phyloP scores from a whole-genome alignment of 2,329 filamentous ascomycete genomes.

The Fusarium pilosicola region DNA sequence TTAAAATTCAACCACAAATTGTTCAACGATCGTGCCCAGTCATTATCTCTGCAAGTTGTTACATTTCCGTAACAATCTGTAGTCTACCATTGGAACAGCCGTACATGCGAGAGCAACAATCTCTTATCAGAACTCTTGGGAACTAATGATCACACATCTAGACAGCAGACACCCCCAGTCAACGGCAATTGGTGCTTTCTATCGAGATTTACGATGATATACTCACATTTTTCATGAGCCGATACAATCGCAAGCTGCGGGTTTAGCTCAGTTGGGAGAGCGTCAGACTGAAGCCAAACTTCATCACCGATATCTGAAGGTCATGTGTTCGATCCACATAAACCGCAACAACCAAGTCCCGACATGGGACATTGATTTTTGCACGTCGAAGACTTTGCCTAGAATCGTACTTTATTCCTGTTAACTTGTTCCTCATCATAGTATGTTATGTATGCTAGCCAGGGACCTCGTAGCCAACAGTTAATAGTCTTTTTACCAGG shows the following conservation, averaged over 20 bases:
- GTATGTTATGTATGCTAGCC: background rate
- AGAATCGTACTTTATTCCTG: too few relatives aligned
- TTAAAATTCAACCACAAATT: too few relatives aligned
- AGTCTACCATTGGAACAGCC: background rate
- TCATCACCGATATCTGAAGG: conserved; percentile 28
- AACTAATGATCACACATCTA: background rate
- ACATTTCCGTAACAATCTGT: background rate
- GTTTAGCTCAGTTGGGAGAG: conserved; percentile 35
- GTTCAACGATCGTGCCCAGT: too few relatives aligned
- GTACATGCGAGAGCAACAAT: background rate
- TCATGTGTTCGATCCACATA: conserved; percentile 33
- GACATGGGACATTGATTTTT: fast-evolving
- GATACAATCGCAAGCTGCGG: background rate
- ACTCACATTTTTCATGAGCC: fast-evolving
- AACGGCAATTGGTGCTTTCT: too few relatives aligned
- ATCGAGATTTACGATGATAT: fast-evolving
- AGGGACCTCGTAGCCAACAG: too few relatives aligned
- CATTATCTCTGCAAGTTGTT: too few relatives aligned
- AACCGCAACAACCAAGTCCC: background rate
- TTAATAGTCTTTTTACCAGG: background rate
- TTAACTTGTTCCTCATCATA: background rate
- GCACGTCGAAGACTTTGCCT: fast-evolving
- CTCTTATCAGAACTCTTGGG: background rate
- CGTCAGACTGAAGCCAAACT: conserved; percentile 31
- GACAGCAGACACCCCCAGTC: too few relatives aligned